Base-by-base conservation (phyloP, 2,329 filamentous ascomycete species). In the Dryadomyces quercivorus region DNA sequence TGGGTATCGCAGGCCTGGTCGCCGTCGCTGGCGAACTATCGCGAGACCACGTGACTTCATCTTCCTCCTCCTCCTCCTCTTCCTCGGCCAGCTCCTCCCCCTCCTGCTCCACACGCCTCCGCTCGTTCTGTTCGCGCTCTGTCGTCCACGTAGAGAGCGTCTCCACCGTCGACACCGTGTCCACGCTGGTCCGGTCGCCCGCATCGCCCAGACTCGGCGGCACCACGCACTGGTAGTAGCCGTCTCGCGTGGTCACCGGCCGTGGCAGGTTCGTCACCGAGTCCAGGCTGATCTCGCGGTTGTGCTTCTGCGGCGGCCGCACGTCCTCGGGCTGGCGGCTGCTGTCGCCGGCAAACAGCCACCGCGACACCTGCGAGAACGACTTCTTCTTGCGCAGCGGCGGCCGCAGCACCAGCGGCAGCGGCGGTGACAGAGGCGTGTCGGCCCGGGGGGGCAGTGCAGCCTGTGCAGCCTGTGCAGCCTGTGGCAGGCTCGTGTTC, bases 361-460 rank as follows among this genome's bases (percentile, higher is more conserved):
- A 84, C 59, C 66, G 74, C 2, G 80, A 82, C 9, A 84, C 77
- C 16, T 75, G 72, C 10, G 79, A 80, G 62, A 85, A 84, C 0
- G 80, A 82, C 62, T 84, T 84, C 71, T 83, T 84, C 70, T 84
- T 84, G 56, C 81, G 71, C 58, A 84, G 63, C 1, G 78, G 78
- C 8, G 79, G 80, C n/a, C 76, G 75, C 55, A 81, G 70, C 16
- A 80, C 74, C 22, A 82, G 71, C 0, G 80, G 79, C 5, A 82
- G 67, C 2, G 80, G 80, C 1, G 79, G 80, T 2, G 77, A 75
- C 1, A 76, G 70, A 1, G 71, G 67, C 7, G 67, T 64, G 5
- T 70, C 67, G 21, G 26, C 4, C 8, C 26, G 26, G 26, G 4
- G n/a, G n/a, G n/a, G n/a, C n/a, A n/a, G n/a, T n/a, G n/a, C n/a